Base-by-base conservation (phyloP, 73 alveolate species). In the Symbiodinium pilosum region DNA sequence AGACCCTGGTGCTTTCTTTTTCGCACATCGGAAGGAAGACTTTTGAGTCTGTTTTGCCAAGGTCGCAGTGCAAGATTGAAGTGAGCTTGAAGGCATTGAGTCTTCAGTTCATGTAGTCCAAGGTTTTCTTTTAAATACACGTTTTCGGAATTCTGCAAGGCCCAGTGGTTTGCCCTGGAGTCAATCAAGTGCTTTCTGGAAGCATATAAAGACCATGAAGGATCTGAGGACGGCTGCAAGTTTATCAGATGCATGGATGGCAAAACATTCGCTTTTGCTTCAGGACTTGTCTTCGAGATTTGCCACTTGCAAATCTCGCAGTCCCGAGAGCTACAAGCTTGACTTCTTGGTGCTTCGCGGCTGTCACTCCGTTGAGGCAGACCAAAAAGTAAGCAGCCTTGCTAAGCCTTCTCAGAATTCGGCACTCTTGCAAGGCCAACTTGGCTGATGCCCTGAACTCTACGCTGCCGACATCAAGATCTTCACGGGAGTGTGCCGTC, bases 31-130 rank as follows among this genome's bases (percentile, higher is more conserved):
- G 39, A 64, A 28, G 9, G 81, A 1, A 64, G 38, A 2, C 32
- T 64, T 32, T 30, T n/a, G n/a, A n/a, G n/a, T n/a, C 32, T 24
- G 32, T n/a, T 54, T 26, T 54, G 34, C 41, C 30, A 38, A 64
- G 81, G 81, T 64, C 81, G 38, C 81, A 64, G 81, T 64, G 81
- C 81, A 64, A 64, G 81, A 18, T 64, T 64, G 81, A 64, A 64
- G 81, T 64, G 81, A 64, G 12, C 81, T 28, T 64, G 81, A 64
- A 64, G 81, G 81, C 81, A 34, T 14, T 54, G 73, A 54, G 26
- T 11, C 73, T n/a, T 54, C n/a, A n/a, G n/a, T n/a, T 47, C 59
- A 47, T 47, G 59, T 47, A n/a, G n/a, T 47, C 59, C 59, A 47
- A 6, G 14, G 59, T 14, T 47, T 14, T 47, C 6, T 47, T 14